Percentiles rank a stretch among this genome's conserved stretches.
Conservation (phyloP, 108 stramenopile genomes). For the Nitzschia putrida region DNA sequence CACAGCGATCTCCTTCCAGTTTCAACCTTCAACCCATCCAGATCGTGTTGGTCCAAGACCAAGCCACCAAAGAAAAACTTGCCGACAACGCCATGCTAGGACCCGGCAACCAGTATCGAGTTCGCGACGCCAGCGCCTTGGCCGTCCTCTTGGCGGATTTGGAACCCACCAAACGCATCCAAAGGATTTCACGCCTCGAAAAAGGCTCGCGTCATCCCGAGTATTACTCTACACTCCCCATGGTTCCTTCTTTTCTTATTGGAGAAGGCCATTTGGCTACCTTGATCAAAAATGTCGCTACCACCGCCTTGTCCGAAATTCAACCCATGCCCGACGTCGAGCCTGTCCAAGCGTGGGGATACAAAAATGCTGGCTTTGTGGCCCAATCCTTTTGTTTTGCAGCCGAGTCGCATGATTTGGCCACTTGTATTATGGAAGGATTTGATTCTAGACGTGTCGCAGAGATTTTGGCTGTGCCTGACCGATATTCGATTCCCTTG, state of each 20-base stretch:
- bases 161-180: constrained; percentile 66
- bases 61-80: constrained; percentile 50
- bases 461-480: constrained; percentile 69
- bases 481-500: constrained; percentile 72
- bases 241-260: constrained; percentile 69
- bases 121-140: constrained; percentile 64
- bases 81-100: constrained; percentile 76
- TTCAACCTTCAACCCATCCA: constrained; percentile 89
- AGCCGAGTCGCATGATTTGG: constrained; percentile 66
- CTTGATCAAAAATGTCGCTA: constrained; percentile 59
- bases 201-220: constrained; percentile 51
- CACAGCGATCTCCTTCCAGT: constrained; percentile 73
- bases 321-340: constrained; percentile 79
- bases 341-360: constrained; percentile 69
- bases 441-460: constrained; percentile 62
- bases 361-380: constrained; percentile 69
- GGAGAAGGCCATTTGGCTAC: constrained; percentile 75
- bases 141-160: constrained; percentile 80
- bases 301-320: constrained; percentile 46
- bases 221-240: constrained; percentile 63
- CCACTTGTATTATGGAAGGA: constrained; percentile 82
- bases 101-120: constrained; percentile 72
- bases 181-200: constrained; percentile 68
- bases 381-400: constrained; percentile 64
- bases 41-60: constrained; percentile 63